Conservation (phyloP, 176 grass and related monocot genomes). For the Oropetium thomaeum region DNA sequence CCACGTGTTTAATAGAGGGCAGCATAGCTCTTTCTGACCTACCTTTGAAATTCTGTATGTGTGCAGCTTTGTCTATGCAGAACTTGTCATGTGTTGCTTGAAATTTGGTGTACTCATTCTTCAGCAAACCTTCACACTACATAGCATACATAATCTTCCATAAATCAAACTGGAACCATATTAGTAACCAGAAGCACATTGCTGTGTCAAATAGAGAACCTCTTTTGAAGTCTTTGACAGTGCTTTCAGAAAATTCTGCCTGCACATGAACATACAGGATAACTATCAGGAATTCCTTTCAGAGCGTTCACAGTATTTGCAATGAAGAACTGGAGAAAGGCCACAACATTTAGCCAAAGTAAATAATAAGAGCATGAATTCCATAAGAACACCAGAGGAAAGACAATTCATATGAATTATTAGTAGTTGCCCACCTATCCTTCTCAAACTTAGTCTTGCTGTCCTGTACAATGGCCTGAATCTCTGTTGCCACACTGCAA, state of each 20-base stretch:
- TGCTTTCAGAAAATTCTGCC: slow-evolving; percentile 78
- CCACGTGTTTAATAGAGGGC: background rate
- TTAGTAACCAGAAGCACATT: background rate
- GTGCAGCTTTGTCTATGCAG: slow-evolving; percentile 74
- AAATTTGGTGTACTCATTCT: slow-evolving; percentile 78
- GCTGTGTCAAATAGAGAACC: slow-evolving; percentile 30
- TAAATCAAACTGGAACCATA: slow-evolving; percentile 14
- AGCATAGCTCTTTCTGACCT: background rate
- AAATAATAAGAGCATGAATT: background rate
- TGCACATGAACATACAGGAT: slow-evolving; percentile 30
- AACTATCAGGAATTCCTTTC: slow-evolving; percentile 21
- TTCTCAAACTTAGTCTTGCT: slow-evolving; percentile 70
- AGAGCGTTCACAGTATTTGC: slow-evolving; percentile 11
- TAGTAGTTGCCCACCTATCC: slow-evolving; percentile 57
- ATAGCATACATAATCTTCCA: slow-evolving; percentile 21
- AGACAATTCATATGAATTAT: slow-evolving; percentile 1
- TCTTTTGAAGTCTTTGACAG: slow-evolving; percentile 86
- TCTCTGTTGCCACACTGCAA: slow-evolving; percentile 70
- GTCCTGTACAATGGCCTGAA: slow-evolving; percentile 61
- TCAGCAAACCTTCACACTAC: slow-evolving; percentile 83
- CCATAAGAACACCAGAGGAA: background rate
- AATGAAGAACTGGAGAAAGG: slow-evolving; percentile 17
- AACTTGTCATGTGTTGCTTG: slow-evolving; percentile 78
- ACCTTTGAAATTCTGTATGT: slow-evolving; percentile 86
- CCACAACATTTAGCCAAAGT: background rate